A percentile compares a stretch with the other conserved stretches of the same genome.
Evolutionary conservation across 176 grass and related monocot species (phyloP).

Genomic region (Tillandsia fasciculata): DNA sequence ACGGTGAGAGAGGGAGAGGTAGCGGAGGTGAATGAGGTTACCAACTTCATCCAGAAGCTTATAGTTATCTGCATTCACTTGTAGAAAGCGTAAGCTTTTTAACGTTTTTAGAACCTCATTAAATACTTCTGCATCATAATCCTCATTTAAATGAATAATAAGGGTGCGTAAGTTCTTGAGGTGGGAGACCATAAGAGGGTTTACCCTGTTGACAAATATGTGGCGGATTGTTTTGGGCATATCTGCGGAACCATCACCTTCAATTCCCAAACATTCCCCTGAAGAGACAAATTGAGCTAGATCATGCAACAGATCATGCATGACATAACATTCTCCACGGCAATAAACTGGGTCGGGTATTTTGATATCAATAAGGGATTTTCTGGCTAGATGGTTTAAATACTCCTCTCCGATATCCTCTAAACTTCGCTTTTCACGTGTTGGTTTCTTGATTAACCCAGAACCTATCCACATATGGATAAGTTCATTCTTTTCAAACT

Average conservation of each 20-base stretch:
- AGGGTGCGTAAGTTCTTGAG: constrained; percentile 30
- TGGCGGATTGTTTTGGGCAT: constrained; percentile 19
- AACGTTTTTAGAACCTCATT: constrained; percentile 13
- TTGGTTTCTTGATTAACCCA: no score
- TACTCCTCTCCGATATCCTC: constrained; percentile 1
- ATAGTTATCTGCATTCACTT: neutral
- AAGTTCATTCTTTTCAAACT: no score
- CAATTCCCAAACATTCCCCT: constrained; percentile 14
- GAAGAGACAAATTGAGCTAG: constrained; percentile 14
- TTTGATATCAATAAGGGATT: constrained; percentile 18
- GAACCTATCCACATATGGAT: no score
- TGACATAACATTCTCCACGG: neutral
- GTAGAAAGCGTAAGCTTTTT: constrained; percentile 18
- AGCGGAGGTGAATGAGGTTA: constrained; percentile 27
- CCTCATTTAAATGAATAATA: constrained; percentile 14
- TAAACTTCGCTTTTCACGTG: no score
- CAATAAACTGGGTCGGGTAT: fast-evolving
- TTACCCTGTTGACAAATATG: constrained; percentile 17
- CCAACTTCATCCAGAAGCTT: constrained; percentile 21
- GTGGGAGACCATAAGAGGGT: constrained; percentile 1
- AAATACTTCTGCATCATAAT: constrained; percentile 3
- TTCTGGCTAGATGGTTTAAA: neutral
- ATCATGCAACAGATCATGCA: constrained; percentile 30
- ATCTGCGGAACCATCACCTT: neutral
- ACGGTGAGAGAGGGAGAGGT: constrained; percentile 1